These are phyloP conservation scores for Fomitopsis schrenkii DNA, from an alignment of 1,284 basidiomycete genomes.

Conservation along the genomic window DNA sequence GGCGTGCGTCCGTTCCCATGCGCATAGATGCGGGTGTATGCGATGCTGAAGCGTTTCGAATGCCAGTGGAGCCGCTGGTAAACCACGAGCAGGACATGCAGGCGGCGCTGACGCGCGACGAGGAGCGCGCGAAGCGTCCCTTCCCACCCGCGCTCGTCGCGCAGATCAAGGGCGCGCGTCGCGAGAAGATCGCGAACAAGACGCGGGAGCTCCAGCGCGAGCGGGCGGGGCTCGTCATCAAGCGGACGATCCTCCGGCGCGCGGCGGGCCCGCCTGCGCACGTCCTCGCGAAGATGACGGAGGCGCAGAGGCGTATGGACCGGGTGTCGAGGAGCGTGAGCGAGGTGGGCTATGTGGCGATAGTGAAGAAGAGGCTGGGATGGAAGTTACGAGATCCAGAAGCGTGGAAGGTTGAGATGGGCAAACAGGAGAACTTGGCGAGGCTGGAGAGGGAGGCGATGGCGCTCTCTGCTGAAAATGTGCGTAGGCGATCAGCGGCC, in stretches of 20 bases:
- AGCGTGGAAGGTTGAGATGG: slow-evolving; percentile 42
- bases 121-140: slow-evolving; percentile 35
- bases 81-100: slow-evolving; percentile 25
- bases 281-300: slow-evolving; percentile 48
- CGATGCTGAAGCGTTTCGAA: not conserved
- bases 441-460: slow-evolving; percentile 33
- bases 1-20: slow-evolving; percentile 35
- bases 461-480: slow-evolving; percentile 30
- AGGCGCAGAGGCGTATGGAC: slow-evolving; percentile 41
- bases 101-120: slow-evolving; percentile 34
- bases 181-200: slow-evolving; percentile 57
- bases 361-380: slow-evolving; percentile 47
- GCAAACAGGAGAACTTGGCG: slow-evolving; percentile 31
- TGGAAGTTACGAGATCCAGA: slow-evolving; percentile 42
- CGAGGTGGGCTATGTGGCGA: slow-evolving; percentile 61
- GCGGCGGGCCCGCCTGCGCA: slow-evolving; percentile 59
- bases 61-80: slow-evolving; percentile 7
- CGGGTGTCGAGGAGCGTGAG: slow-evolving; percentile 43
- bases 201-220: slow-evolving; percentile 56
- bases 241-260: slow-evolving; percentile 41
- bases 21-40: not conserved
- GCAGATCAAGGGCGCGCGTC: slow-evolving; percentile 48
- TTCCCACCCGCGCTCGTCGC: slow-evolving; percentile 46
- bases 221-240: slow-evolving; percentile 52
- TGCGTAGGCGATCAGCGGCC: slow-evolving; percentile 8